Percentiles rank a stretch among this genome's conserved stretches.
Evolutionary conservation across 2,329 filamentous ascomycete species (phyloP).

Genomic region (Fusarium sp.): DNA sequence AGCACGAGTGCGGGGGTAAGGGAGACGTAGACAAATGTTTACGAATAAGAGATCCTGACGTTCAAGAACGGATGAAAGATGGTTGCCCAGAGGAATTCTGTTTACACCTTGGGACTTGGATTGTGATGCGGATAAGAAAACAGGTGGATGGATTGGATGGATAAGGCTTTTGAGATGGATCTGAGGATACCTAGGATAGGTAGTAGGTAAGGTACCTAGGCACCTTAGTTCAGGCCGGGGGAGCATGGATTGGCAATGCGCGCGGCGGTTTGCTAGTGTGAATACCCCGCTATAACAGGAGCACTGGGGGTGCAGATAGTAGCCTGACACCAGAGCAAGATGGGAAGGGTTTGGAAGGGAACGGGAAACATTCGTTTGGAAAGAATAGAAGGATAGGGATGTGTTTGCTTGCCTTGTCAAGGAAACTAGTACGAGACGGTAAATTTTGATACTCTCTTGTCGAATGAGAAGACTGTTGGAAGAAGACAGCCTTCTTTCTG

Average conservation of each 20-base stretch:
- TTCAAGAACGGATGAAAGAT: conserved; percentile 8
- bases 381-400: background rate
- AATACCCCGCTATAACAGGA: conserved; percentile 44
- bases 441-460: background rate
- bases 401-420: background rate
- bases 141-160: conserved; percentile 24
- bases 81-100: conserved; percentile 20
- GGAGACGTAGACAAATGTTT: conserved; percentile 13
- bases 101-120: conserved; percentile 28
- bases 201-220: background rate
- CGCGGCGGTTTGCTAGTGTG: conserved; percentile 48
- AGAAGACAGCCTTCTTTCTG: background rate
- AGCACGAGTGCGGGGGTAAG: background rate
- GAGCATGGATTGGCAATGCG: conserved; percentile 46
- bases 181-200: conserved; percentile 19
- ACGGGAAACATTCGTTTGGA: background rate
- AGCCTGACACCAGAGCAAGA: conserved; percentile 2
- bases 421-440: background rate
- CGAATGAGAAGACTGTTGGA: background rate
- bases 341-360: background rate
- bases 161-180: conserved; percentile 36
- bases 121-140: conserved; percentile 36
- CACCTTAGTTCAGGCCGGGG: conserved; percentile 19
- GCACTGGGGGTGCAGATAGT: conserved; percentile 33
- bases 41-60: conserved; percentile 16